These are phyloP conservation scores for Mycena olivaceomarginata DNA, from an alignment of 768 basidiomycete species.

Conservation along the genomic window DNA sequence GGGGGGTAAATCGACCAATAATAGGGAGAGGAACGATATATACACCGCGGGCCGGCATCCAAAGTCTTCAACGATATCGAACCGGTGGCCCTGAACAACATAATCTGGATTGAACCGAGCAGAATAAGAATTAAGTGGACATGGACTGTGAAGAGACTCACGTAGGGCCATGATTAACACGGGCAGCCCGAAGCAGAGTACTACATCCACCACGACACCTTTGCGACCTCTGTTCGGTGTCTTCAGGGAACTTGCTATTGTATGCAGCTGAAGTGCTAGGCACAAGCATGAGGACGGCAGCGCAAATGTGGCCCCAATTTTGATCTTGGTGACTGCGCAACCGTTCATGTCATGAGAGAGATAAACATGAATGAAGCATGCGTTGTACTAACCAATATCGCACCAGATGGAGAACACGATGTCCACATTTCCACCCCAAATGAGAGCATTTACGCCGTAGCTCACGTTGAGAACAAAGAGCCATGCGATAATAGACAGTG, in stretches of 20 bases:
- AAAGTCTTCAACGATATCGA: constrained; percentile 74
- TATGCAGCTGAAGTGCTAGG: constrained; percentile 73
- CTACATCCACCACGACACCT: constrained; percentile 61
- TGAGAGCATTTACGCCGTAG: constrained; percentile 70
- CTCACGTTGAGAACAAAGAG: constrained; percentile 68
- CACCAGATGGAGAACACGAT: constrained; percentile 77
- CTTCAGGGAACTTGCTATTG: constrained; percentile 53
- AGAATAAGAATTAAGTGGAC: background rate
- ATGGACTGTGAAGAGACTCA: constrained; percentile 56
- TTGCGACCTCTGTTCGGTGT: constrained; percentile 38
- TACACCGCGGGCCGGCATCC: constrained; percentile 63
- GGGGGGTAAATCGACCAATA: constrained; percentile 21
- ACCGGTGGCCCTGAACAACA: constrained; percentile 77
- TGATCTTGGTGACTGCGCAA: constrained; percentile 71
- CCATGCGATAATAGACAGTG: constrained; percentile 71
- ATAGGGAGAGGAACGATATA: constrained; percentile 18
- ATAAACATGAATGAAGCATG: constrained; percentile 6
- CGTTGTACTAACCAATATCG: constrained; percentile 76
- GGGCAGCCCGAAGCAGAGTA: constrained; percentile 74
- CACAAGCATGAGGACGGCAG: constrained; percentile 77
- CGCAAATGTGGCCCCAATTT: constrained; percentile 71
- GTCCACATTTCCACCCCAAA: constrained; percentile 1
- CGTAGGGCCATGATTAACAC: constrained; percentile 75
- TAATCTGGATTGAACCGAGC: constrained; percentile 60
- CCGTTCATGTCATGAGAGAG: background rate